Evolutionary conservation across 2,329 filamentous ascomycete species (phyloP), one percentile per base, ranked within the genome.

Genomic region (Tolypocladium pustulatum): DNA sequence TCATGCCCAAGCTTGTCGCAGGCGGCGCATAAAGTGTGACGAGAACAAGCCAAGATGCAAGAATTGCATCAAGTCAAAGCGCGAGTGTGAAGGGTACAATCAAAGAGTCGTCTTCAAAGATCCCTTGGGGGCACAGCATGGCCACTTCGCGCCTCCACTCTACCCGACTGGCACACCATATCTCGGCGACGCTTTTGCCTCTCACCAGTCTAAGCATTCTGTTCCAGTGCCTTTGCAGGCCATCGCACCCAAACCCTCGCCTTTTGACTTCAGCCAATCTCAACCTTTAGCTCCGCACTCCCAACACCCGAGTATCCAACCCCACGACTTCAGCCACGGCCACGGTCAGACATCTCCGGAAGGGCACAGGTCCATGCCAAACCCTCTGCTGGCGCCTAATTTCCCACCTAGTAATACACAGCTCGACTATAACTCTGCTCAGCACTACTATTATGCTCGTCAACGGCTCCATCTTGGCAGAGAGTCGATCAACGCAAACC

Each of bases 1-100:
- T 58, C 61, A 36, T 61, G 59, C 55, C 61, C 53, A 69, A 92
- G 89, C 94, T 59, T 99, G 94, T 75, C 88, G 94, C 63, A 93
- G 90, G 74, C 87, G 94, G 57, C 89, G 94, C 62, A 97, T 99
- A 74, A 99, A 97, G 75, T 99, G 94, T 72, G 94, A 94, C 62
- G 94, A 97, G 72, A 90, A 91, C 67, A 83, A 88, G 55, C 90
- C 90, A 32, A 88, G 82, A 34, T 94, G 90, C 73, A 85, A 81
- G 67, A 95, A 95, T 68, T 95, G 90, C 74, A 85, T 89, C 75
- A 94, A 93, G 69, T 93, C 89, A 22, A 93, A 92, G 72, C 82
- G 90, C 17, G 79, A 85, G 64, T 95, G 90, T 70, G 89, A 94
- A 71, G 90, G 90, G 57, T 94, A 94, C 71, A 91, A 85, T 65